Percentiles rank a stretch among this genome's conserved stretches.
phyloP scores from a whole-genome alignment of 2,329 filamentous ascomycete genomes.

The Penicillium paneum region DNA sequence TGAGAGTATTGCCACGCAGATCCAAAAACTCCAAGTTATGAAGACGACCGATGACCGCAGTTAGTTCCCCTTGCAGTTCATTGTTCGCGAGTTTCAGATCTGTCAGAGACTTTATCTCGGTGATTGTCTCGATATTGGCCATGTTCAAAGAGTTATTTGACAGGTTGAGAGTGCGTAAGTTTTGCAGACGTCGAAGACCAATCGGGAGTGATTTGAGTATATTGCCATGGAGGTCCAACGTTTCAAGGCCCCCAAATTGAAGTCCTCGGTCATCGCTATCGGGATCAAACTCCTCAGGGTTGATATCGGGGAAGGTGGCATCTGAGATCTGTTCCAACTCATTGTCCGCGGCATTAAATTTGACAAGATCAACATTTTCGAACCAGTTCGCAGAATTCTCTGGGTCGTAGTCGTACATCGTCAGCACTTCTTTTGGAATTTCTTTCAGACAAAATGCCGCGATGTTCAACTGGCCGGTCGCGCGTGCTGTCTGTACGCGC shows the following conservation, averaged over 20 bases:
- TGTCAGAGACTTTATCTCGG: constrained; percentile 67
- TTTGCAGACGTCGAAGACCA: constrained; percentile 69
- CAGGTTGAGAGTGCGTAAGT: constrained; percentile 78
- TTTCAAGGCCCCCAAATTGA: constrained; percentile 78
- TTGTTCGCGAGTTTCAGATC: constrained; percentile 83
- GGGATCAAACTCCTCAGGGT: constrained; percentile 55
- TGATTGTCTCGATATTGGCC: constrained; percentile 67
- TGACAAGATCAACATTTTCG: constrained; percentile 81
- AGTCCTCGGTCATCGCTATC: constrained; percentile 66
- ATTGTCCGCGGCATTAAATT: constrained; percentile 85
- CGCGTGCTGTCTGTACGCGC: constrained; percentile 68
- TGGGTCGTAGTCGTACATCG: constrained; percentile 82
- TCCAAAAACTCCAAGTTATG: constrained; percentile 74
- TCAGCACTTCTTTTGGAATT: constrained; percentile 77
- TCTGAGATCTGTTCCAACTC: constrained; percentile 74
- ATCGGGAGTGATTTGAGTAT: constrained; percentile 67
- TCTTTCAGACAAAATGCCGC: constrained; percentile 75
- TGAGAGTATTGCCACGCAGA: constrained; percentile 74
- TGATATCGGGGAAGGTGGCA: constrained; percentile 70
- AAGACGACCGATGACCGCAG: constrained; percentile 61
- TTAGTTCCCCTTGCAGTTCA: constrained; percentile 65
- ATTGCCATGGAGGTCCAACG: constrained; percentile 84
- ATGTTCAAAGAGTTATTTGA: constrained; percentile 78
- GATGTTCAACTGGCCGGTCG: constrained; percentile 81
- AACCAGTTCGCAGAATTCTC: constrained; percentile 72